Evolutionary conservation across 768 basidiomycete species (phyloP).

Genomic region (Pisolithus sp.): DNA sequence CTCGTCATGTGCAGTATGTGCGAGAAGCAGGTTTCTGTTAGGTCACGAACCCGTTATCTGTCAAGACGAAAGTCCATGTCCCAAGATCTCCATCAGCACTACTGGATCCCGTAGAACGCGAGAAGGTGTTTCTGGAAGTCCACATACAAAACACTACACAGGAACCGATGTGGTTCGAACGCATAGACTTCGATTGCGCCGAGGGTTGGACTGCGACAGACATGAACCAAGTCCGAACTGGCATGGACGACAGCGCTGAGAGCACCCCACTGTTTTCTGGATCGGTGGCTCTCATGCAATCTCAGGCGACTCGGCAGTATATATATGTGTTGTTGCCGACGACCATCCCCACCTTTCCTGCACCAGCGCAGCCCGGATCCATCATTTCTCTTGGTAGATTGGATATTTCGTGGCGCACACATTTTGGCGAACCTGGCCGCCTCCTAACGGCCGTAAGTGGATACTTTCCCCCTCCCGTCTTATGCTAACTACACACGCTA

Average conservation of each 20-base stretch:
- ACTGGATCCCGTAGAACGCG: slow-evolving; percentile 56
- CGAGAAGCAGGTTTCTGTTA: slow-evolving; percentile 22
- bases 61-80: slow-evolving; percentile 88
- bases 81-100: slow-evolving; percentile 69
- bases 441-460: slow-evolving; percentile 68
- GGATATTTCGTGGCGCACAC: slow-evolving; percentile 84
- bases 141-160: slow-evolving; percentile 86
- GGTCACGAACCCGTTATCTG: slow-evolving; percentile 92
- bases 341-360: slow-evolving; percentile 36
- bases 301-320: slow-evolving; percentile 83
- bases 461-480: background rate
- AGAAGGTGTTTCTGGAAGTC: slow-evolving; percentile 86
- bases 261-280: slow-evolving; percentile 47
- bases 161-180: slow-evolving; percentile 71
- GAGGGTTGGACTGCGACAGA: slow-evolving; percentile 61
- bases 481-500: background rate
- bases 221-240: slow-evolving; percentile 34
- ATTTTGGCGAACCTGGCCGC: slow-evolving; percentile 80
- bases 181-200: slow-evolving; percentile 71
- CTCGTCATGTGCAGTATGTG: background rate
- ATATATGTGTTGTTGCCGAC: slow-evolving; percentile 72
- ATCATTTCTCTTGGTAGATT: slow-evolving; percentile 78
- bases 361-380: slow-evolving; percentile 55
- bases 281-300: slow-evolving; percentile 65
- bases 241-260: slow-evolving; percentile 2